Conservation (phyloP, 495 filamentous ascomycete species). For the Neurospora sp. region DNA sequence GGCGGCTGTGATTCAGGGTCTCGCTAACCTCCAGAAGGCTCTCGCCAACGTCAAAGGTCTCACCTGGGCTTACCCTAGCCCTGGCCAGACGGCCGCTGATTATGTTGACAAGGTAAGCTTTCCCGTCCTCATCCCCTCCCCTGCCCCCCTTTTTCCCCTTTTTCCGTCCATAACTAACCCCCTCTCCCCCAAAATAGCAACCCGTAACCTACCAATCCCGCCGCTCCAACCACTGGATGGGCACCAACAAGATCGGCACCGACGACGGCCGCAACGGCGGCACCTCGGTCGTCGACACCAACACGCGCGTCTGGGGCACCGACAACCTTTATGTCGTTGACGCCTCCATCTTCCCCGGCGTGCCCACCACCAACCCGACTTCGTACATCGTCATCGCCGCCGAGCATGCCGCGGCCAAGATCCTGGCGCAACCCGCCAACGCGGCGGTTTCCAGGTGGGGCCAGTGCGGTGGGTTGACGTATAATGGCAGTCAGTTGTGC, state of each 20-base stretch:
- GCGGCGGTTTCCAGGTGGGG: conserved; percentile 6
- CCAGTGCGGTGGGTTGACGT: conserved; percentile 37
- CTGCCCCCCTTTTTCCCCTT: no score
- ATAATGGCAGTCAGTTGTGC: conserved; percentile 16
- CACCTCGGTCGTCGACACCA: conserved; percentile 59
- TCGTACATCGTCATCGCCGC: conserved; percentile 49
- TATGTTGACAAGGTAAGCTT: conserved; percentile 37
- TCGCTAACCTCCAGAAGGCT: conserved; percentile 49
- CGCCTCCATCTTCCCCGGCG: conserved; percentile 53
- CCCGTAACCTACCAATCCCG: conserved; percentile 34
- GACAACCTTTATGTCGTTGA: conserved; percentile 60
- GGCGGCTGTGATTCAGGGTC: conserved; percentile 41
- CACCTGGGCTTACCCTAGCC: conserved; percentile 41
- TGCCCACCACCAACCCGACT: conserved; percentile 49
- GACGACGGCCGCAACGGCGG: conserved; percentile 56
- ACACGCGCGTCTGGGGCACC: conserved; percentile 62
- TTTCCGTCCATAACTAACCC: no score
- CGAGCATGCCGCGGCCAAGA: conserved; percentile 42
- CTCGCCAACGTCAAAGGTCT: conserved; percentile 43
- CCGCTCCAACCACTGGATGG: conserved; percentile 62
- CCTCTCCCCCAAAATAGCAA: not conserved
- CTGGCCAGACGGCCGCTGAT: conserved; percentile 39
- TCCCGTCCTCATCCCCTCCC: no score
- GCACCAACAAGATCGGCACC: conserved; percentile 51
- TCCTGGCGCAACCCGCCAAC: conserved; percentile 33